A percentile compares a stretch with the other conserved stretches of the same genome.
These are phyloP conservation scores for Perkinsus marinus DNA, from an alignment of 169 alveolate genomes.

Conservation along the genomic window DNA sequence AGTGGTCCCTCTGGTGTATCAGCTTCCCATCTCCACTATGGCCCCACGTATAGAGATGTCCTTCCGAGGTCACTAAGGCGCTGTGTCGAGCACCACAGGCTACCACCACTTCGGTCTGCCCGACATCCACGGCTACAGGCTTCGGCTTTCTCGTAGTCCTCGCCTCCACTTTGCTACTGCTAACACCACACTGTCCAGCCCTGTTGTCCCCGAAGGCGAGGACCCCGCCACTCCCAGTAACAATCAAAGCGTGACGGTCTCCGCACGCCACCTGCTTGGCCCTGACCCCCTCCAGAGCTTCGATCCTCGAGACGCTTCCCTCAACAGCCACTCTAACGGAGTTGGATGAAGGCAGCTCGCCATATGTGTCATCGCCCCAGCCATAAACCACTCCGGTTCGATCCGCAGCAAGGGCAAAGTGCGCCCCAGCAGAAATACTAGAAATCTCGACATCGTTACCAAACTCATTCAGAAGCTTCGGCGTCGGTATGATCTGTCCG, in stretches of 20 bases:
- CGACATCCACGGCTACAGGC: background rate
- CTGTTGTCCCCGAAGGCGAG: background rate
- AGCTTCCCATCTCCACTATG: background rate
- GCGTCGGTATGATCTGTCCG: background rate
- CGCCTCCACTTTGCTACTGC: background rate
- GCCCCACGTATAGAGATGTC: background rate
- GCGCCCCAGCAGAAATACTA: background rate
- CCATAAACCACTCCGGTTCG: background rate
- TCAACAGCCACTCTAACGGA: background rate
- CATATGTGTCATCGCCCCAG: background rate
- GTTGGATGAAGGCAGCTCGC: background rate
- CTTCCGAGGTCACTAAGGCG: background rate
- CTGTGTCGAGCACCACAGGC: background rate
- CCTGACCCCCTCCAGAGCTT: background rate
- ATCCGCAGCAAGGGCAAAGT: background rate
- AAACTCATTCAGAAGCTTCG: background rate
- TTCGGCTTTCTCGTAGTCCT: background rate
- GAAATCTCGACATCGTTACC: background rate
- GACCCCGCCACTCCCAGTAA: background rate
- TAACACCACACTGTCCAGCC: background rate
- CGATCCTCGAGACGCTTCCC: background rate
- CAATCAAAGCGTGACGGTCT: background rate
- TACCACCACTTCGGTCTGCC: background rate
- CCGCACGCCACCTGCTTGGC: background rate
- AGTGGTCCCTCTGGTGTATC: background rate